A percentile compares a stretch with the other conserved stretches of the same genome.
These are phyloP conservation scores for Leptographium wingfieldii DNA, from an alignment of 2,329 filamentous ascomycete species.

Conservation along the genomic window DNA sequence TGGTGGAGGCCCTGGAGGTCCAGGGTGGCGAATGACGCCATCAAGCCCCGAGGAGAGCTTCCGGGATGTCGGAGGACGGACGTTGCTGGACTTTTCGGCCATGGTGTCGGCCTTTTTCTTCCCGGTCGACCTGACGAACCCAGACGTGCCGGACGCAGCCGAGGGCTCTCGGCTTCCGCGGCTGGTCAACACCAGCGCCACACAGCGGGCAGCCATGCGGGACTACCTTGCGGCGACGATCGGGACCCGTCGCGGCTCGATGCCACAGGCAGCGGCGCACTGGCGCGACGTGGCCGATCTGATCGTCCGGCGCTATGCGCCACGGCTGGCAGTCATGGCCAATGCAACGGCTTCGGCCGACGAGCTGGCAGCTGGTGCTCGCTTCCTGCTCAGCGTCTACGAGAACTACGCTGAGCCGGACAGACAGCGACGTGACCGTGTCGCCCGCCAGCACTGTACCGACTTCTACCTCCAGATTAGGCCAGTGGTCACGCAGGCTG, in stretches of 20 bases:
- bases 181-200: background rate
- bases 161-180: background rate
- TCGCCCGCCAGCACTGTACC: background rate
- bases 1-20: background rate
- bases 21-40: background rate
- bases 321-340: background rate
- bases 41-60: background rate
- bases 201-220: background rate
- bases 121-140: conserved; percentile 5
- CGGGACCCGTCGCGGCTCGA: background rate
- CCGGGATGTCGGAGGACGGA: conserved; percentile 1
- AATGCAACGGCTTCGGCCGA: background rate
- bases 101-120: conserved; percentile 6
- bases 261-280: background rate
- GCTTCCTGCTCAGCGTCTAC: conserved; percentile 1
- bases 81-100: conserved; percentile 1
- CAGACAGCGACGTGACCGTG: background rate
- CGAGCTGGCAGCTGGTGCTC: background rate
- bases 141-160: background rate
- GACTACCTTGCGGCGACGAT: background rate
- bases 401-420: background rate
- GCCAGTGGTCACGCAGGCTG: background rate
- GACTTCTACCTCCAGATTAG: conserved; percentile 1
- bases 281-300: conserved; percentile 5
- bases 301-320: conserved; percentile 1